Percentiles rank a stretch among this genome's conserved stretches.
These are phyloP conservation scores for Calonectria pseudoreteaudii DNA, from an alignment of 2,329 filamentous ascomycete species.

Conservation along the genomic window DNA sequence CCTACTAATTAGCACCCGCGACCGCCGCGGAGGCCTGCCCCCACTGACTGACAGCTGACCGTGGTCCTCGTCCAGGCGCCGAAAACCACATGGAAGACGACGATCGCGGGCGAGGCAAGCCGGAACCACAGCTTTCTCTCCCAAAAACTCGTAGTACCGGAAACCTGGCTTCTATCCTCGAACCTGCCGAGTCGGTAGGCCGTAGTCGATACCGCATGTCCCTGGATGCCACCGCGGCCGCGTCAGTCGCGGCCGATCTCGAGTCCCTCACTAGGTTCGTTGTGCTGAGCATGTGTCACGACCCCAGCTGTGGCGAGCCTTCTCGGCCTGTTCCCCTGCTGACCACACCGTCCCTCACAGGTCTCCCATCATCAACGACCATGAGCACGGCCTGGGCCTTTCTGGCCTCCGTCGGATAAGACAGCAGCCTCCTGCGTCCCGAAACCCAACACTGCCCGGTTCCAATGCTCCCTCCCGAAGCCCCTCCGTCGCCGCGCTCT, in stretches of 20 bases:
- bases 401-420: slow-evolving; percentile 94
- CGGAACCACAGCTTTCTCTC: slow-evolving; percentile 61
- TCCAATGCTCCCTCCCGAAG: slow-evolving; percentile 74
- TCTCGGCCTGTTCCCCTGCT: slow-evolving; percentile 34
- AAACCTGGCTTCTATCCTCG: slow-evolving; percentile 64
- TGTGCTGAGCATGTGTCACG: slow-evolving; percentile 34
- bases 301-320: slow-evolving; percentile 27
- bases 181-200: slow-evolving; percentile 64
- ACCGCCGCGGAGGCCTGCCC: slow-evolving; percentile 14
- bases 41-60: slow-evolving; percentile 37
- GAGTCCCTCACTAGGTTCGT: slow-evolving; percentile 80
- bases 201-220: slow-evolving; percentile 78
- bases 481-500: slow-evolving; percentile 66
- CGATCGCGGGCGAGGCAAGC: slow-evolving; percentile 58
- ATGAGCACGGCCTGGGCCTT: slow-evolving; percentile 86
- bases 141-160: slow-evolving; percentile 76
- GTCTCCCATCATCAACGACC: slow-evolving; percentile 84
- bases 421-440: slow-evolving; percentile 77
- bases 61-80: slow-evolving; percentile 42
- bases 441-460: slow-evolving; percentile 72
- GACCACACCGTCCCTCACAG: slow-evolving; percentile 59
- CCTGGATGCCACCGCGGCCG: slow-evolving; percentile 78
- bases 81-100: slow-evolving; percentile 49
- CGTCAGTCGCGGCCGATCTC: slow-evolving; percentile 68
- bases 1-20: slow-evolving; percentile 11